phyloP scores from a whole-genome alignment of 2,329 filamentous ascomycete genomes.

The Xylaria sp. region DNA sequence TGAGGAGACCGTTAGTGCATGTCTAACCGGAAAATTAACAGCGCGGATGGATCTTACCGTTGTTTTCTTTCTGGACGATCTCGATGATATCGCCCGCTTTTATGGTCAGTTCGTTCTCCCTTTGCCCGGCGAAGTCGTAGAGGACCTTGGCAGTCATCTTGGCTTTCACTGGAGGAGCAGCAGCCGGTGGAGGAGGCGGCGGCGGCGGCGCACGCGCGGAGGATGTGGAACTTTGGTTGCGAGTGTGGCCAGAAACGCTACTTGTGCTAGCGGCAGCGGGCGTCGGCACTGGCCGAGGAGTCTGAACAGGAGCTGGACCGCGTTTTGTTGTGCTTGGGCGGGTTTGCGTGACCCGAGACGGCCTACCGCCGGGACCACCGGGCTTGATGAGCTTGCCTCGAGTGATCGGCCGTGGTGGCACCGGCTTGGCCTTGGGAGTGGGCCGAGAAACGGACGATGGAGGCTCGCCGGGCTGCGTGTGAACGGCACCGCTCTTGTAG shows the following conservation, averaged over 20 bases:
- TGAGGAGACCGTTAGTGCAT: slow-evolving; percentile 48
- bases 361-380: slow-evolving; percentile 80
- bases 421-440: slow-evolving; percentile 83
- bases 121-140: slow-evolving; percentile 88
- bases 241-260: slow-evolving; percentile 53
- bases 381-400: slow-evolving; percentile 90
- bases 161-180: slow-evolving; percentile 63
- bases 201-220: slow-evolving; percentile 62
- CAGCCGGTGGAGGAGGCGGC: slow-evolving; percentile 67
- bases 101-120: slow-evolving; percentile 82
- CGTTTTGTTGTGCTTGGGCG: slow-evolving; percentile 42
- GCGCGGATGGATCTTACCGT: slow-evolving; percentile 65
- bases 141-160: slow-evolving; percentile 87
- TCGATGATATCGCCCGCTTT: slow-evolving; percentile 79
- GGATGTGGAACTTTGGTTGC: slow-evolving; percentile 57
- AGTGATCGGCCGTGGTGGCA: slow-evolving; percentile 87
- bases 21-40: background rate
- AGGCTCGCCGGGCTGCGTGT: slow-evolving; percentile 82
- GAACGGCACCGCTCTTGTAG: slow-evolving; percentile 93
- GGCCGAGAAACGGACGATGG: slow-evolving; percentile 80
- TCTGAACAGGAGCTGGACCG: slow-evolving; percentile 31
- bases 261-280: slow-evolving; percentile 39
- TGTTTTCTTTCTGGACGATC: slow-evolving; percentile 91
- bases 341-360: slow-evolving; percentile 67
- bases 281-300: slow-evolving; percentile 41